A percentile compares a stretch with the other conserved stretches of the same genome.
phyloP scores from a whole-genome alignment of 2,329 filamentous ascomycete species.

The Sordariomycetes sp. region DNA sequence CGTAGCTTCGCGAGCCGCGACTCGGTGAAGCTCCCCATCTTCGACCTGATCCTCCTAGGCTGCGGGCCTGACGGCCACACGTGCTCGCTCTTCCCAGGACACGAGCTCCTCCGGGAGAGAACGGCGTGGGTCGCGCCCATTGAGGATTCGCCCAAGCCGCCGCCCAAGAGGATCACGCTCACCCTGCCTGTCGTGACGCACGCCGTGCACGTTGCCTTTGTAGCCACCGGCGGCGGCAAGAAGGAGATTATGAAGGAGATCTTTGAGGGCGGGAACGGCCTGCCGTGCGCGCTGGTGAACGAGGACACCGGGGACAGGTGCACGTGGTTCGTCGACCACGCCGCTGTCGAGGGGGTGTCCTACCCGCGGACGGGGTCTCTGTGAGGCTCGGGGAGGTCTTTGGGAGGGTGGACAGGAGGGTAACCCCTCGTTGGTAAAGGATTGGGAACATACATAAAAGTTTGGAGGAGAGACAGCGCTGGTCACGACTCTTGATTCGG shows the following conservation, averaged over 20 bases:
- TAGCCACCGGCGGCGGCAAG: constrained; percentile 82
- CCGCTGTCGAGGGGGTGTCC: constrained; percentile 72
- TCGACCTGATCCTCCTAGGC: constrained; percentile 85
- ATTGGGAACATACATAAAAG: neutral
- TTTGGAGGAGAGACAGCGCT: neutral
- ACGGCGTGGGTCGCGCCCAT: constrained; percentile 89
- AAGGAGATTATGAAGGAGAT: constrained; percentile 86
- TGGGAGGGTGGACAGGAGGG: neutral
- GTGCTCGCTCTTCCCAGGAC: constrained; percentile 88
- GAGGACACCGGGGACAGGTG: constrained; percentile 70
- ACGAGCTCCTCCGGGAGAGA: constrained; percentile 72
- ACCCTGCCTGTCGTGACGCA: constrained; percentile 85
- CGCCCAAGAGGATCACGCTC: constrained; percentile 78
- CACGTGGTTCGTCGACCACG: constrained; percentile 87
- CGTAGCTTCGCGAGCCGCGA: constrained; percentile 80
- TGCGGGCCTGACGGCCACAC: constrained; percentile 96
- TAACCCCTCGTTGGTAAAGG: too few relatives aligned
- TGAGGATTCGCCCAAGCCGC: constrained; percentile 89
- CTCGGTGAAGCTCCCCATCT: constrained; percentile 86
- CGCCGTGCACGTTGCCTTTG: constrained; percentile 75
- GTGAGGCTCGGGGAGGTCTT: constrained; percentile 11
- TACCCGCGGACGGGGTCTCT: constrained; percentile 64
- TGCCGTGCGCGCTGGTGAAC: constrained; percentile 86
- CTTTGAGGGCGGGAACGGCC: constrained; percentile 68
- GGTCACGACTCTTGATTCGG: neutral